Percentiles rank a stretch among this genome's conserved stretches.
phyloP scores from a whole-genome alignment of 129 eudicot species.

The Daucus carota region DH1_v3.0 NC_030388.2:21392001-21392500 shows the following conservation, averaged over 20 bases:
- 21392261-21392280: neutral
- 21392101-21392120: slow-evolving; percentile 76
- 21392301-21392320: neutral
- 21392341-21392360: neutral
- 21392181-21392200: slow-evolving; percentile 38
- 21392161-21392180: slow-evolving; percentile 66
- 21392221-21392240: neutral
- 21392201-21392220: slow-evolving; percentile 48
- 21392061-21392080: neutral
- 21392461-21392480: neutral
- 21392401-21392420: neutral
- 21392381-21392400: neutral
- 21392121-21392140: slow-evolving; percentile 40
- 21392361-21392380: neutral
- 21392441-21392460: neutral
- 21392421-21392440: neutral
- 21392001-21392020: no score
- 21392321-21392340: neutral
- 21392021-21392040: no score
- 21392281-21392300: neutral
- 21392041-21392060: neutral
- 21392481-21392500: neutral
- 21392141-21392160: slow-evolving; percentile 46
- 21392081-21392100: no score
- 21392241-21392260: neutral